A percentile compares a stretch with the other conserved stretches of the same genome.
These are phyloP conservation scores for Volvox reticuliferus DNA, from an alignment of 139 green algal species.

Conservation along the genomic window DNA sequence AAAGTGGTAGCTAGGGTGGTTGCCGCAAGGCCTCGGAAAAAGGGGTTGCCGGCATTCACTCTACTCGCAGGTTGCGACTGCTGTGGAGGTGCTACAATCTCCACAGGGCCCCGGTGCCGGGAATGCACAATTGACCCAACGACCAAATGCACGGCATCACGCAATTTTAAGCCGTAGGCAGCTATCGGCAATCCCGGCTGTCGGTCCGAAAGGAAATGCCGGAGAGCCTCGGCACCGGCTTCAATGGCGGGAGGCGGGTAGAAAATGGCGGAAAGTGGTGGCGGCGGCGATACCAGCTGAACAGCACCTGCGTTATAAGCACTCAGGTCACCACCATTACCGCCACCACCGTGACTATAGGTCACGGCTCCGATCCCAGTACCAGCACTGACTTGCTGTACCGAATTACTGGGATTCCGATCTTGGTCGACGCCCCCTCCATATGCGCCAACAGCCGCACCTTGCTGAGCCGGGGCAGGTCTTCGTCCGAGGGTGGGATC, in stretches of 20 bases:
- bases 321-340: not conserved
- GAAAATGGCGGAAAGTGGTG: not conserved
- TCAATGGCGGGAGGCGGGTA: not conserved
- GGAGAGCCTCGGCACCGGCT: not conserved
- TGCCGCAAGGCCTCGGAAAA: too few species aligned
- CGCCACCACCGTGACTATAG: not conserved
- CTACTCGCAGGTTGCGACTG: not conserved
- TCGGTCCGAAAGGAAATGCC: not conserved
- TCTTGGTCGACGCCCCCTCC: too few species aligned
- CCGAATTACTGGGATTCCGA: too few species aligned
- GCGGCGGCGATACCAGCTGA: not conserved
- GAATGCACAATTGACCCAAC: not conserved
- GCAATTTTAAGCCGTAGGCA: not conserved
- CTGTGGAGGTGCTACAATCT: not conserved
- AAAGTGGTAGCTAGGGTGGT: too few species aligned
- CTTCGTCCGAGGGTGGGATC: too few species aligned
- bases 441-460: too few species aligned
- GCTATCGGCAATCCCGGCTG: not conserved
- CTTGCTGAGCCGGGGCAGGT: too few species aligned
- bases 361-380: too few species aligned
- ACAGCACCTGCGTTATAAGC: not conserved
- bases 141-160: conserved; percentile 19
- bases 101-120: not conserved
- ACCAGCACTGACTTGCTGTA: too few species aligned
- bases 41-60: too few species aligned